Conservation (phyloP, 2,329 filamentous ascomycete species). For the Paraphoma sp. region DNA sequence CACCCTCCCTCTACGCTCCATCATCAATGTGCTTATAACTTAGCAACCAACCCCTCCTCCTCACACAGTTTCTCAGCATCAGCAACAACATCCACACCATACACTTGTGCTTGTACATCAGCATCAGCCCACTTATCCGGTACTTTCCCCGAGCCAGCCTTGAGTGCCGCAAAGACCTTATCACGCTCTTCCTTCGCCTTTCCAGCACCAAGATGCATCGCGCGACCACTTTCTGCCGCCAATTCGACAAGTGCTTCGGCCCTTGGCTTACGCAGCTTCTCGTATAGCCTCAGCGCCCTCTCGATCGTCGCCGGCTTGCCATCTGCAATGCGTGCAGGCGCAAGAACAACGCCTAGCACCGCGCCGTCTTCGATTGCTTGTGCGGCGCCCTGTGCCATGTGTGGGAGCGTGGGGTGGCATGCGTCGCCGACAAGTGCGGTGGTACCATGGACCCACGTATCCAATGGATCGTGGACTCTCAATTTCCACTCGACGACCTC, state of each 20-base stretch:
- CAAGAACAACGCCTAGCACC: conserved; percentile 60
- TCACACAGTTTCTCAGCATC: conserved; percentile 55
- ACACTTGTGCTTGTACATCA: conserved; percentile 58
- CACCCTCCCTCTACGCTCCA: too few species aligned
- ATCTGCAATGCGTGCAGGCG: conserved; percentile 55
- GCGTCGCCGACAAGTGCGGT: conserved; percentile 65
- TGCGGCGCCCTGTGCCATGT: conserved; percentile 69
- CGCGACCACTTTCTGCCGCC: conserved; percentile 61
- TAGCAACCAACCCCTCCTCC: conserved; percentile 33
- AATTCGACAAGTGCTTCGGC: conserved; percentile 64
- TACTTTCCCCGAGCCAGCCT: conserved; percentile 51
- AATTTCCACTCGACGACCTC: conserved; percentile 73
- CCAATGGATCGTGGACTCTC: conserved; percentile 66
- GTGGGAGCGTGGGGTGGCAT: conserved; percentile 69
- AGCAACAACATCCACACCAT: conserved; percentile 54
- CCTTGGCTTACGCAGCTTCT: conserved; percentile 62
- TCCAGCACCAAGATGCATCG: conserved; percentile 64
- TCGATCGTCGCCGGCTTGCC: conserved; percentile 54
- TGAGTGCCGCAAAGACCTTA: conserved; percentile 59
- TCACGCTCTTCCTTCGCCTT: conserved; percentile 66
- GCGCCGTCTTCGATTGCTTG: conserved; percentile 70
- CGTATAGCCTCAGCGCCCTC: conserved; percentile 63
- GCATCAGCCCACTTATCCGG: conserved; percentile 62
- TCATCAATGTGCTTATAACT: conserved; percentile 21
- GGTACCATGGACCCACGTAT: conserved; percentile 65